Conservation (phyloP, 345 rosid genomes). For the Microcos paniculata region DNA sequence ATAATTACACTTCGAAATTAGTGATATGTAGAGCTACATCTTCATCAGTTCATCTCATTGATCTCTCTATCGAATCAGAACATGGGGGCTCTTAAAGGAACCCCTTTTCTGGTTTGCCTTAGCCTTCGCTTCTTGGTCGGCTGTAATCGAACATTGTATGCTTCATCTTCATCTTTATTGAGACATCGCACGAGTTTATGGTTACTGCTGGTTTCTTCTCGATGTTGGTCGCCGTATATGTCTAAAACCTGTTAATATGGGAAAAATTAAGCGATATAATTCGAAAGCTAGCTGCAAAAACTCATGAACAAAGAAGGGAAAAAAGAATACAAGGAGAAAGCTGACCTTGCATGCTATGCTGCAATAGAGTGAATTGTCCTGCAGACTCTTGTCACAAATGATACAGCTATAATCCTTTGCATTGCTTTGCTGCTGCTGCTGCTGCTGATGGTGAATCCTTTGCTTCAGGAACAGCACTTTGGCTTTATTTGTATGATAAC, state of each 20-base stretch:
- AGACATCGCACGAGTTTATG: background rate
- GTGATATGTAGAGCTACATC: no score
- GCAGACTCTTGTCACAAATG: slow-evolving; percentile 28
- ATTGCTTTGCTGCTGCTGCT: slow-evolving; percentile 13
- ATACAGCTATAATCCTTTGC: slow-evolving; percentile 26
- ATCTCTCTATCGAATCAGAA: background rate
- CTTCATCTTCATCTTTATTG: slow-evolving; percentile 12
- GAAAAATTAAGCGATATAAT: background rate
- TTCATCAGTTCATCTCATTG: no score
- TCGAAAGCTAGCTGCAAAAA: background rate
- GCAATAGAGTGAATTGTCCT: slow-evolving; percentile 35
- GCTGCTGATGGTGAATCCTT: slow-evolving; percentile 16
- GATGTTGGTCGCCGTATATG: slow-evolving; percentile 7
- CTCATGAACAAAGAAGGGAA: no score
- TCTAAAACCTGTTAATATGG: slow-evolving; percentile 16
- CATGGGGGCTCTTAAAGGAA: slow-evolving; percentile 28
- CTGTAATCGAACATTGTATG: background rate
- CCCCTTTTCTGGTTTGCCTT: slow-evolving; percentile 30
- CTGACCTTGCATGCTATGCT: slow-evolving; percentile 36
- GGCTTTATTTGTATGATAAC: slow-evolving; percentile 33
- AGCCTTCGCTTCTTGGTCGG: background rate
- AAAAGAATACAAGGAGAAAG: background rate
- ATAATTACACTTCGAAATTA: background rate
- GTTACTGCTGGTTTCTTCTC: background rate
- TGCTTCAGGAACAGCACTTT: slow-evolving; percentile 39